Evolutionary conservation across 176 grass and related monocot species (phyloP).

Genomic region (Bromus sterilis): DNA sequence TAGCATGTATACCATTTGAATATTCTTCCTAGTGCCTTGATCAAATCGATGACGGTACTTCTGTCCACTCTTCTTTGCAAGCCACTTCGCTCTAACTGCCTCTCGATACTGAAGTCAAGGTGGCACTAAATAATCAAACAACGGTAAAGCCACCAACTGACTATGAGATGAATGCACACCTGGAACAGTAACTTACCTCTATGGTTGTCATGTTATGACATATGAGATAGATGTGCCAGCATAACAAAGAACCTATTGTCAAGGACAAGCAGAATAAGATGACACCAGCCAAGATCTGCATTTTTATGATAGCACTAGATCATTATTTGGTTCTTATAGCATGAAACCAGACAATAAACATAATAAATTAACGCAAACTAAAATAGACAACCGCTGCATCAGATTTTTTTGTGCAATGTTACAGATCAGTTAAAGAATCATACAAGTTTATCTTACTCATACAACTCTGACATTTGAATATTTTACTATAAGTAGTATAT

Average conservation of each 20-base stretch:
- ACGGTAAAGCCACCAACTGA: not conserved
- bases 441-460: not conserved
- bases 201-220: slow-evolving; percentile 92
- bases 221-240: slow-evolving; percentile 92
- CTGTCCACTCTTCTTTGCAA: slow-evolving; percentile 89
- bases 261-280: slow-evolving; percentile 61
- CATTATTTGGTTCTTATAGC: not conserved
- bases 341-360: not conserved
- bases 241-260: slow-evolving; percentile 68
- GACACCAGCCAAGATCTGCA: slow-evolving; percentile 54
- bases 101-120: slow-evolving; percentile 46
- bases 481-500: not conserved
- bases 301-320: not conserved
- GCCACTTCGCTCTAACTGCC: slow-evolving; percentile 73
- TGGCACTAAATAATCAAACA: not conserved
- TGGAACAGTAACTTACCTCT: slow-evolving; percentile 44
- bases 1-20: slow-evolving; percentile 53
- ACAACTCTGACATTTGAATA: not conserved
- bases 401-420: not conserved
- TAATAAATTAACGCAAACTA: not conserved
- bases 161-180: not conserved
- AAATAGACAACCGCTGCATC: not conserved
- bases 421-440: not conserved
- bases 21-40: slow-evolving; percentile 72
- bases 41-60: slow-evolving; percentile 79